Base-by-base conservation (phyloP, 2,329 filamentous ascomycete species). In the Pestalotiopsis sp. region DNA sequence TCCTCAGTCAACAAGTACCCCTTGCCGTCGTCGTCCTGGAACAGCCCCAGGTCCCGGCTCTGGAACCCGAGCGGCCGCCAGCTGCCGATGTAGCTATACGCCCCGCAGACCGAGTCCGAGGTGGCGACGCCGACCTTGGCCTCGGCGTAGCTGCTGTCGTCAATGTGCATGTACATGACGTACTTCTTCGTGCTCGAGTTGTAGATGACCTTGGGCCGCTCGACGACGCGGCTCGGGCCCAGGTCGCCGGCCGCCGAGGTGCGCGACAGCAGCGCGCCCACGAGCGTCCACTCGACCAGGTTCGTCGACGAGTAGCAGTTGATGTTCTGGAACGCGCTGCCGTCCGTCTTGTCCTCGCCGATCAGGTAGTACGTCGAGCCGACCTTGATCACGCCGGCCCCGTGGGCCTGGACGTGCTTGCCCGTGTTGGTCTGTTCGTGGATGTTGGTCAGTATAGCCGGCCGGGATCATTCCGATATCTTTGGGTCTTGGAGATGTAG, bases 121-220 rank as follows among this genome's bases (percentile, higher is more conserved):
- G 85, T 89, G 0, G 90, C 91, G 5, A 92, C 88, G 0, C 90
- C 91, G 1, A 90, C 88, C 67, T 86, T 88, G 0, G 90, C 91
- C 45, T 91, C 90, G 1, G 82, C 83, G 72, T 92, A 92, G 74
- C 83, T 84, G 38, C 81, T 81, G 67, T 81, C 84, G 74, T 93
- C 90, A 63, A 92, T 91, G 74, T 92, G 90, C 82, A 92, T 83
- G 82, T 88, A 92, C 77, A 92, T 80, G n/a, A 92, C 90, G 77
- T 90, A 93, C 71, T 89, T 88, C 5, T 77, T 73, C 0, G 90
- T 92, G n/a, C 80, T 79, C 14, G 88, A 86, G 71, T 92, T 92
- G 80, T 88, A 91, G 4, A 92, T 85, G 3, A 92, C 85, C 78
- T 92, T 92, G 2, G 91, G 91, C 23, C 91, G 81, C 77, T 92